A percentile compares a stretch with the other conserved stretches of the same genome.
Conservation (phyloP, 352 stramenopile genomes). For the Globisporangium cederbergense region DNA sequence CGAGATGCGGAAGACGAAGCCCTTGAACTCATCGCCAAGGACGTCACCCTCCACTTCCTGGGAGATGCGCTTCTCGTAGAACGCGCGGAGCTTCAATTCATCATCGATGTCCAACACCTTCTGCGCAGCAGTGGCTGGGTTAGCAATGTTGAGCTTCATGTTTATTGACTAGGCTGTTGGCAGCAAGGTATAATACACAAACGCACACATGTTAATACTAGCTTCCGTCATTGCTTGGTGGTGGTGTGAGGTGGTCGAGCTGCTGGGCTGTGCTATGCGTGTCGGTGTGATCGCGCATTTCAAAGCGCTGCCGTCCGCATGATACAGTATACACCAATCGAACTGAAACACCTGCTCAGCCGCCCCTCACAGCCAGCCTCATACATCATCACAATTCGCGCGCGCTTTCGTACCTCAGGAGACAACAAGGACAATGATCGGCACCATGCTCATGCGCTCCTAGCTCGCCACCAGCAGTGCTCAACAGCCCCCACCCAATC, state of each 20-base stretch:
- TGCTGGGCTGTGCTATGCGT: background rate
- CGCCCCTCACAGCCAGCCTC: background rate
- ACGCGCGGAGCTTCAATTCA: conserved; percentile 98
- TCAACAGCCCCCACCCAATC: conserved; percentile 22
- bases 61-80: conserved; percentile 99
- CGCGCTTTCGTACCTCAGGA: conserved; percentile 51
- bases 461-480: conserved; percentile 7
- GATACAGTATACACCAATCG: background rate
- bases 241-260: background rate
- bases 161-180: conserved; percentile 38
- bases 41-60: conserved; percentile 98
- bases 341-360: background rate
- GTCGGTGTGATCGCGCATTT: background rate
- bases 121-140: conserved; percentile 96
- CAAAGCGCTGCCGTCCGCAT: background rate
- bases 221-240: background rate
- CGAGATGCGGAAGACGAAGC: conserved; percentile 98
- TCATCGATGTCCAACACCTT: conserved; percentile 99
- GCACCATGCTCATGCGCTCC: background rate
- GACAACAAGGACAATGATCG: conserved; percentile 75
- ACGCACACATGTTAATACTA: conserved; percentile 3
- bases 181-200: background rate
- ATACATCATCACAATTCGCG: background rate
- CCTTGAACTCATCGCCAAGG: conserved; percentile 99
- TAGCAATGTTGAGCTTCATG: conserved; percentile 99